Percentiles rank a stretch among this genome's conserved stretches.
phyloP scores from a whole-genome alignment of 306 rosid species.

The Malus domestica region DNA sequence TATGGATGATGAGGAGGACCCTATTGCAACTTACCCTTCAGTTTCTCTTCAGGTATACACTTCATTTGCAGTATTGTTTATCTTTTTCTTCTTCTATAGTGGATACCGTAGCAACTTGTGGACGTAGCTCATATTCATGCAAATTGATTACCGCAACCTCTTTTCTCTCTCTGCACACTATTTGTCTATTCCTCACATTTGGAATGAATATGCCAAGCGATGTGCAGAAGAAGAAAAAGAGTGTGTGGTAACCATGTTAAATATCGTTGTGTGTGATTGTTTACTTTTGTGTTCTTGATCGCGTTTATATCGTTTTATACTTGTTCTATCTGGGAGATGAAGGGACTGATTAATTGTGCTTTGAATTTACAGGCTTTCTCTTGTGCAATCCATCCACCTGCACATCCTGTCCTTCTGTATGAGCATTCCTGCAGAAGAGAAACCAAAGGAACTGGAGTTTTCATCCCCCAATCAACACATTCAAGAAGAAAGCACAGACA shows the following conservation, averaged over 20 bases:
- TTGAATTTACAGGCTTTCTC: slow-evolving; percentile 35
- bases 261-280: background rate
- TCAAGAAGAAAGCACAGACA: slow-evolving; percentile 54
- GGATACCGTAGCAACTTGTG: background rate
- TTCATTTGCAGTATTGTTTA: background rate
- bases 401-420: slow-evolving; percentile 18
- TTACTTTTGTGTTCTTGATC: background rate
- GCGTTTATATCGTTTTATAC: background rate
- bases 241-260: background rate
- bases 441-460: slow-evolving; percentile 88
- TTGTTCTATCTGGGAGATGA: background rate
- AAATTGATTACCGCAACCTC: background rate
- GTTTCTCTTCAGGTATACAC: slow-evolving; percentile 48
- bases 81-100: background rate
- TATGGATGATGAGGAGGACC: slow-evolving; percentile 74
- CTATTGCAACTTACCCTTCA: slow-evolving; percentile 29
- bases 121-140: background rate
- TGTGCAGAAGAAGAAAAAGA: background rate
- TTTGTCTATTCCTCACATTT: no score
- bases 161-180: background rate
- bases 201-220: background rate
- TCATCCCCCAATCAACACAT: slow-evolving; percentile 59
- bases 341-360: background rate
- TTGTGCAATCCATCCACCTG: slow-evolving; percentile 36
- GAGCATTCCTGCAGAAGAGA: slow-evolving; percentile 41